Evolutionary conservation across 2,329 filamentous ascomycete genomes (phyloP), one percentile per base, ranked within the genome.

Genomic region (Botrytis medusae): DNA sequence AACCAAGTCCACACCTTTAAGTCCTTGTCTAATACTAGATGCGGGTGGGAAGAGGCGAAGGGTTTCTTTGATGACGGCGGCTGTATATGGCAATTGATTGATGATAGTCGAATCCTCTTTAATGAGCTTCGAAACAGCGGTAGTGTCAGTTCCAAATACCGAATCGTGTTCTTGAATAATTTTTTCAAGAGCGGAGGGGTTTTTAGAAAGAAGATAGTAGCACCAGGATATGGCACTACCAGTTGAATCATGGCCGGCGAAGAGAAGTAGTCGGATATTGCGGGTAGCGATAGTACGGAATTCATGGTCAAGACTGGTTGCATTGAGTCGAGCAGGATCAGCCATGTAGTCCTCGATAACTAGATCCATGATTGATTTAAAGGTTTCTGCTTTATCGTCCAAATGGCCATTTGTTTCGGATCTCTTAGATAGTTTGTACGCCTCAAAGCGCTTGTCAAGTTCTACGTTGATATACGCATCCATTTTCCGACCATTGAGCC

Each of bases 181-280:
- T 51, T 68, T 71, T 16, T 42, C 44, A 18, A 78, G 54, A 5
- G 73, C 71, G 29, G 75, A 72, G 2, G 76, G 74, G 46, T 78
- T 71, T 42, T 76, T 75, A 9, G 72, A 74, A 9, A 78, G 75
- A 20, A 78, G 61, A 51, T 77, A 74, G 64, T 76, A 76, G 22
- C 42, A 73, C 60, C 76, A 77, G 14, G 46, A 51, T 22, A 78
- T 71, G 14, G 75, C 75, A 20, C 74, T 74, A 37, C 74, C 73
- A 2, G 75, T 78, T 34, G 76, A 77, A 51, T 78, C 78, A 54
- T 79, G 77, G 1, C 78, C 77, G 5, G 74, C 76, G 29, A 77
- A 77, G 5, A 77, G 69, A 42, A 78, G 75, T 1, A 74, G 40
- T 18, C 76, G 74, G 10, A 77, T 74, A 37, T 77, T 74, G 1